Evolutionary conservation across 441 rosid genomes (phyloP), one percentile per base, ranked within the genome.

Genomic region (Erodium chrysanthum): DNA sequence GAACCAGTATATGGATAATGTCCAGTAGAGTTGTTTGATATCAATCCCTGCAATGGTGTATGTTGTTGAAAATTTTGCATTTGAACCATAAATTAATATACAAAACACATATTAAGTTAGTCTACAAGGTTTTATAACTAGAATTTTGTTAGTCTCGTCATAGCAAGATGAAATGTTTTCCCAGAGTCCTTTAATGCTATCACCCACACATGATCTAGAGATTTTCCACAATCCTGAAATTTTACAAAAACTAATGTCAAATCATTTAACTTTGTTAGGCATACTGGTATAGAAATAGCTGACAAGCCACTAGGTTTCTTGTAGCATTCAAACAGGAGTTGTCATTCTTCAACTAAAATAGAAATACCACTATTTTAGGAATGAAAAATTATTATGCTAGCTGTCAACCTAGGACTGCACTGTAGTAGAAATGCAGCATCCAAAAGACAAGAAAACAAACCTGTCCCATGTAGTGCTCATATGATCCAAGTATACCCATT

Each of bases 401-500:
- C 31, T 58, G 63, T 58, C 63, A 20, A 66, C 66, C 66, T 15
- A 59, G 29, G 40, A 23, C 58, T 50, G 58, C 50, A 35, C 56
- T 66, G 33, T 22, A 58, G 22, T 58, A 29, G 37, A 67, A 20
- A 68, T 14, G 22, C 54, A 21, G 1, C 31, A 27, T 48, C 56
- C 14, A 25, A 35, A 22, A 66, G 4, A 29, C 46, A 66, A 31
- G 67, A 48, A 42, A 67, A 72, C 68, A 5, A 67, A 86, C 95
- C 95, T 86, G 92, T 50, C 82, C 83, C 66, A 75, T 66, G 68
- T 73, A 82, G 33, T 84, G 92, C 73, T 88, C 91, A 33, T 86
- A 85, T 22, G 92, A 74, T 69, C 95, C 92, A 78, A 86, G 88
- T 68, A 88, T 88, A 74, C 92, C 92, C 85, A 83, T 75, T 17